A percentile compares a stretch with the other conserved stretches of the same genome.
phyloP scores from a whole-genome alignment of 75 land plant genomes.

The Sequoia sempervirens region DNA sequence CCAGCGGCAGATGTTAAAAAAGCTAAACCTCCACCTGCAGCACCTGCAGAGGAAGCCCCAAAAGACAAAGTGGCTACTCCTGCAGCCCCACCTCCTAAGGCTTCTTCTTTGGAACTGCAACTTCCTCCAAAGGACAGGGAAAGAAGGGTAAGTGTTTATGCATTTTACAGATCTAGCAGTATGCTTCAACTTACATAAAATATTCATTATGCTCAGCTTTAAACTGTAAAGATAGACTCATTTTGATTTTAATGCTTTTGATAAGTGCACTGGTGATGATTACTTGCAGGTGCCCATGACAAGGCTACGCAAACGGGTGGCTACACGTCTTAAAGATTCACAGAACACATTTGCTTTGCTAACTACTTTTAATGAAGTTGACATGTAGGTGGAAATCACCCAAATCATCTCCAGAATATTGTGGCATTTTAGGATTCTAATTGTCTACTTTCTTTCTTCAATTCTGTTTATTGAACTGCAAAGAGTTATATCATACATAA shows the following conservation, averaged over 20 bases:
- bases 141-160: constrained; percentile 65
- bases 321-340: constrained; percentile 91
- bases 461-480: not conserved
- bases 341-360: constrained; percentile 96
- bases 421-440: not conserved
- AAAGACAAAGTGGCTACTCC: constrained; percentile 18
- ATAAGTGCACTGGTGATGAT: not conserved
- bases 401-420: not conserved
- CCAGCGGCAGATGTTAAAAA: constrained; percentile 21
- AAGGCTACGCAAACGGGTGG: constrained; percentile 90
- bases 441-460: not conserved
- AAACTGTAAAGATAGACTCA: not conserved
- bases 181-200: not conserved
- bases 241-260: not conserved
- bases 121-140: constrained; percentile 95
- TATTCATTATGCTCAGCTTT: not conserved
- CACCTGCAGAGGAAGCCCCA: constrained; percentile 10
- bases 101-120: constrained; percentile 60
- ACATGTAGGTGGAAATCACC: constrained; percentile 59
- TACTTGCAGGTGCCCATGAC: constrained; percentile 78
- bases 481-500: not conserved
- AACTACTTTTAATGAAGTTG: constrained; percentile 97
- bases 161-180: not conserved
- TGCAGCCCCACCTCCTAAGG: constrained; percentile 42
- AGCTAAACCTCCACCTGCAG: constrained; percentile 24